Evolutionary conservation across 2,329 filamentous ascomycete species (phyloP).

Genomic region (Curvularia eragrostidis): DNA sequence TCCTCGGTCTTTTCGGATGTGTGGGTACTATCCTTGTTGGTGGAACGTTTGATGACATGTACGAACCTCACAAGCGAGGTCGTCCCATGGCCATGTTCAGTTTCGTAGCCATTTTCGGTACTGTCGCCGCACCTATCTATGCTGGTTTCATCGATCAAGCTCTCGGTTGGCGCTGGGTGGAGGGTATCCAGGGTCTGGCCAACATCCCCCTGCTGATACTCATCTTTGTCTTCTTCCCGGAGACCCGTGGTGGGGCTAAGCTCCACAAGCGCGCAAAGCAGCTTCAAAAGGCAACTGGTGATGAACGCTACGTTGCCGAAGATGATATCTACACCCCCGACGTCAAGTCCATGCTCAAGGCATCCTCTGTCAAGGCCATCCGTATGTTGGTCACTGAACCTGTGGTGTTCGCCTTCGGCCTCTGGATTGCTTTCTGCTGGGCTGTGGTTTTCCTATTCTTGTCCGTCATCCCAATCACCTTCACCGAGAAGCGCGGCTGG

Average conservation of each 20-base stretch:
- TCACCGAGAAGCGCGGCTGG: slow-evolving; percentile 61
- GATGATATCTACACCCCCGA: slow-evolving; percentile 61
- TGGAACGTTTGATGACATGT: slow-evolving; percentile 40
- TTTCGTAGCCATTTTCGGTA: slow-evolving; percentile 50
- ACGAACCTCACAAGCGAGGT: slow-evolving; percentile 35
- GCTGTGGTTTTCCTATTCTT: slow-evolving; percentile 63
- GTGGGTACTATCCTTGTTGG: slow-evolving; percentile 40
- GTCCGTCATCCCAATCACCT: slow-evolving; percentile 47
- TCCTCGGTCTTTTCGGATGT: slow-evolving; percentile 37
- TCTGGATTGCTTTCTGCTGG: slow-evolving; percentile 63
- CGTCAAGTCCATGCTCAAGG: slow-evolving; percentile 55
- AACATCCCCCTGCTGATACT: slow-evolving; percentile 58
- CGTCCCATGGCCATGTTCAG: slow-evolving; percentile 41
- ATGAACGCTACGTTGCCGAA: slow-evolving; percentile 58
- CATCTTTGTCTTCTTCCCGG: slow-evolving; percentile 53
- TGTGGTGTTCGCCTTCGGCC: slow-evolving; percentile 58
- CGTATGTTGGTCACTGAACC: slow-evolving; percentile 59
- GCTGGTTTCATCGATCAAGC: slow-evolving; percentile 62
- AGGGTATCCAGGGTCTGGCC: slow-evolving; percentile 60
- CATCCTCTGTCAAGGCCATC: slow-evolving; percentile 61
- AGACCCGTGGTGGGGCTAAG: slow-evolving; percentile 56
- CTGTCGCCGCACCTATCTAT: slow-evolving; percentile 61
- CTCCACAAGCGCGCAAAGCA: slow-evolving; percentile 59
- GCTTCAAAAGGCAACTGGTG: slow-evolving; percentile 56
- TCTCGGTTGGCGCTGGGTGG: slow-evolving; percentile 62